A percentile compares a stretch with the other conserved stretches of the same genome.
Evolutionary conservation across 805 yeast genomes (phyloP).

Genomic region (Candida yuanshanica): DNA sequence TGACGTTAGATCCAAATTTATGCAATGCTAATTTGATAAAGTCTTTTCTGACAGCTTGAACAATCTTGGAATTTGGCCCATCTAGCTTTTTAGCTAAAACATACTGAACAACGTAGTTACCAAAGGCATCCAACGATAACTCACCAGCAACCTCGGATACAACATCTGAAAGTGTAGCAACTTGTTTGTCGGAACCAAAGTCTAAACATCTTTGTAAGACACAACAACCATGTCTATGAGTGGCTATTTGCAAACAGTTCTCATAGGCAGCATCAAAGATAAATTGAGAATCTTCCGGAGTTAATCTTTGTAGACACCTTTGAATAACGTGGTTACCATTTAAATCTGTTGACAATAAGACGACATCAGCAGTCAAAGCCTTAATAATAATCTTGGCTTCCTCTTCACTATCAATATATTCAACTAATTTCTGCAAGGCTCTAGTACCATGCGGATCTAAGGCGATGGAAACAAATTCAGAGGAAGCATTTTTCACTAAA

Average conservation of each 20-base stretch:
- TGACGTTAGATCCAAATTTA: conserved; percentile 90
- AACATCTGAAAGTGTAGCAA: conserved; percentile 56
- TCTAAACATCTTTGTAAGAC: conserved; percentile 93
- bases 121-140: conserved; percentile 87
- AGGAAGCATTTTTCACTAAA: conserved; percentile 65
- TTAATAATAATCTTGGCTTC: conserved; percentile 63
- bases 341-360: conserved; percentile 74
- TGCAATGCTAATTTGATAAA: conserved; percentile 59
- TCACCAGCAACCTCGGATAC: conserved; percentile 65
- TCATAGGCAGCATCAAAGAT: conserved; percentile 79
- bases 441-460: conserved; percentile 94
- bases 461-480: conserved; percentile 73
- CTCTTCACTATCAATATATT: conserved; percentile 64
- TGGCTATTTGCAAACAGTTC: conserved; percentile 76
- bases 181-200: conserved; percentile 70
- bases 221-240: conserved; percentile 97
- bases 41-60: conserved; percentile 28
- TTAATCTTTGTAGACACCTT: conserved; percentile 74
- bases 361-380: conserved; percentile 65
- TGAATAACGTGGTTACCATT: conserved; percentile 98
- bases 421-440: conserved; percentile 88
- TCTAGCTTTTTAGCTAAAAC: conserved; percentile 48
- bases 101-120: conserved; percentile 95
- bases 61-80: conserved; percentile 28
- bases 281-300: conserved; percentile 69